Conservation (phyloP, 2,329 filamentous ascomycete genomes). For the Hypoxylon sp. region DNA sequence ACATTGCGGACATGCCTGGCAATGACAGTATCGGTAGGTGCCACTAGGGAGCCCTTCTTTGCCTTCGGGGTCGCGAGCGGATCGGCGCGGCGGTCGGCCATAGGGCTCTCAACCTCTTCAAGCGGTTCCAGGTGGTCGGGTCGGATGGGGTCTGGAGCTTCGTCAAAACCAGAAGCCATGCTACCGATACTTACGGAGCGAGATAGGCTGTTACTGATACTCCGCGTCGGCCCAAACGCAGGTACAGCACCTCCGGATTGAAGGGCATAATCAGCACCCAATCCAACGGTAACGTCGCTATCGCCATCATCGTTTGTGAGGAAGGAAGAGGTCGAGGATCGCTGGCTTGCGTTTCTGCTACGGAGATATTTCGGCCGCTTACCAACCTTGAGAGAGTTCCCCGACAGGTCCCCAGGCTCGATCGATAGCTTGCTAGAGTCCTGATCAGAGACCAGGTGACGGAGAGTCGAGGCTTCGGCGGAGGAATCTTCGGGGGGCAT, state of each 20-base stretch:
- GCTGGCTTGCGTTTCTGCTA: constrained; percentile 67
- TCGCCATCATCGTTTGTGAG: constrained; percentile 70
- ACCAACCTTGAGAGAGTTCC: constrained; percentile 59
- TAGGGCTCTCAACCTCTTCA: constrained; percentile 59
- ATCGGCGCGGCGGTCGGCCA: constrained; percentile 55
- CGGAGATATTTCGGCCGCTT: constrained; percentile 68
- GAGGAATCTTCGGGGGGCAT: constrained; percentile 50
- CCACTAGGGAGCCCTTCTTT: constrained; percentile 64
- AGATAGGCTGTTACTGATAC: constrained; percentile 69
- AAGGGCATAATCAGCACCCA: constrained; percentile 80
- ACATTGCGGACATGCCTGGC: constrained; percentile 90
- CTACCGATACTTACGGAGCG: constrained; percentile 89
- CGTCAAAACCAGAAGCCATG: constrained; percentile 81
- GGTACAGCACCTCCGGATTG: constrained; percentile 83
- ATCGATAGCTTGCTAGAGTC: constrained; percentile 49
- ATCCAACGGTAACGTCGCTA: constrained; percentile 78
- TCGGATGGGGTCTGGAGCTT: constrained; percentile 60
- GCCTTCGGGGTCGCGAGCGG: constrained; percentile 78
- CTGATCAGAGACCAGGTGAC: constrained; percentile 51
- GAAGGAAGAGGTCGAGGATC: constrained; percentile 71
- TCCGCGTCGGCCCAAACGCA: constrained; percentile 61
- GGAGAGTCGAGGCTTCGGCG: constrained; percentile 45
- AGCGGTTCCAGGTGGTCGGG: constrained; percentile 62
- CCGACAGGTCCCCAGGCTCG: constrained; percentile 62
- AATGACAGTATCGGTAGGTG: constrained; percentile 88